A percentile compares a stretch with the other conserved stretches of the same genome.
These are phyloP conservation scores for Pulicaria dysenterica DNA, from an alignment of 129 eudicot species.

Conservation along the genomic window DNA sequence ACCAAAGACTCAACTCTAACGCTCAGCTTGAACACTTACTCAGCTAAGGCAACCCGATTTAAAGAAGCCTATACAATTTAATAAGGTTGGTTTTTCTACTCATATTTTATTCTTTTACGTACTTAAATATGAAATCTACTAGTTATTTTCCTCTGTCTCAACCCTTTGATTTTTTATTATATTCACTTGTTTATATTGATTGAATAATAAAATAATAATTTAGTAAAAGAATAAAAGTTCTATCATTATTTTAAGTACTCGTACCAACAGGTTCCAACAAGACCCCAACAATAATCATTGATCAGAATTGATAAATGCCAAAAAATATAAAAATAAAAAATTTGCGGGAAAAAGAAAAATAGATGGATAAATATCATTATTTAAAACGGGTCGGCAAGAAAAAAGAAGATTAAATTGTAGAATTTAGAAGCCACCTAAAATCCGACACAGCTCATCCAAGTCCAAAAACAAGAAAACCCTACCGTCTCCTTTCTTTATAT, in stretches of 20 bases:
- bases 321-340: neutral
- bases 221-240: no score
- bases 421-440: constrained; percentile 29
- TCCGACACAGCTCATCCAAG: constrained; percentile 16
- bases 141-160: no score
- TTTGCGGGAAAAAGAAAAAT: neutral
- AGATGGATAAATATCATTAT: constrained; percentile 30
- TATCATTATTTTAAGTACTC: neutral
- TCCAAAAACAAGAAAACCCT: constrained; percentile 33
- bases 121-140: no score
- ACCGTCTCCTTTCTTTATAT: constrained; percentile 7
- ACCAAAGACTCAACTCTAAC: no score
- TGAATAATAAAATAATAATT: no score
- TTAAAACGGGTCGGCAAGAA: constrained; percentile 33
- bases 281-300: constrained; percentile 12
- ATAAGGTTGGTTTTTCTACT: no score
- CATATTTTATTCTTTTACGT: no score
- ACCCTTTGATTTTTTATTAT: no score
- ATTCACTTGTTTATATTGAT: no score
- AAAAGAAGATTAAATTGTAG: neutral
- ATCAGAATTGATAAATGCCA: neutral
- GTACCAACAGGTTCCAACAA: constrained; percentile 8
- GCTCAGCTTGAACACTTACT: no score
- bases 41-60: no score
- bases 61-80: no score